These are phyloP conservation scores for Dittrichia graveolens DNA, from an alignment of 129 eudicot genomes.

Conservation along the genomic window DNA sequence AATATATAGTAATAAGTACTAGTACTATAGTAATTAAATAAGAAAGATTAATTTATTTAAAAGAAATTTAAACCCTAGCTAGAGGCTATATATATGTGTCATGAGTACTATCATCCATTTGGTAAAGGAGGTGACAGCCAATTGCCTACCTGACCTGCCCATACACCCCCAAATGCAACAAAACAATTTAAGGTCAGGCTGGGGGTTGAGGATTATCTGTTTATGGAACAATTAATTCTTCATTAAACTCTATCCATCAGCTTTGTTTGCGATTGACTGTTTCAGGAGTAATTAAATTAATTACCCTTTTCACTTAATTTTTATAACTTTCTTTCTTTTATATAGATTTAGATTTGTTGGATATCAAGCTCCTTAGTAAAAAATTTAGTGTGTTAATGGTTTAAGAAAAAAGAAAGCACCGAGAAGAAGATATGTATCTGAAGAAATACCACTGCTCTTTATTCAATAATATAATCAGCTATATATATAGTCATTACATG, in stretches of 20 bases:
- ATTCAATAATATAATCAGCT: too few relatives aligned
- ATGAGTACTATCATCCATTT: slow-evolving; percentile 24
- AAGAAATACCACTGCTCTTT: too few relatives aligned
- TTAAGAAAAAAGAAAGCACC: too few relatives aligned
- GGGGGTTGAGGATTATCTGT: background rate
- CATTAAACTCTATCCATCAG: background rate
- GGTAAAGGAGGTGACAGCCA: slow-evolving; percentile 27
- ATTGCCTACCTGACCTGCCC: slow-evolving; percentile 32
- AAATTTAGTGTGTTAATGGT: too few relatives aligned
- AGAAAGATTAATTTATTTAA: background rate
- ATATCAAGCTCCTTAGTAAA: too few relatives aligned
- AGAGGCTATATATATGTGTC: slow-evolving; percentile 19
- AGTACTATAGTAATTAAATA: slow-evolving; percentile 27
- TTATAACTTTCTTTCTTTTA: too few relatives aligned
- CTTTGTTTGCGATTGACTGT: too few relatives aligned
- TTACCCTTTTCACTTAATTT: too few relatives aligned
- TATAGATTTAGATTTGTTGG: too few relatives aligned
- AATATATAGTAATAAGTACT: slow-evolving; percentile 17
- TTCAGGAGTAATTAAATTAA: too few relatives aligned
- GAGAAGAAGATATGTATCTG: too few relatives aligned
- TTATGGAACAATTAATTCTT: background rate
- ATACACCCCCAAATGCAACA: slow-evolving; percentile 31
- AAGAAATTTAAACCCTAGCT: slow-evolving; percentile 20
- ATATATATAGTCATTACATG: too few relatives aligned
- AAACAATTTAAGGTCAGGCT: slow-evolving; percentile 20